Conservation (phyloP, 352 stramenopile species). For the Phytophthora fragariaefolia region DNA sequence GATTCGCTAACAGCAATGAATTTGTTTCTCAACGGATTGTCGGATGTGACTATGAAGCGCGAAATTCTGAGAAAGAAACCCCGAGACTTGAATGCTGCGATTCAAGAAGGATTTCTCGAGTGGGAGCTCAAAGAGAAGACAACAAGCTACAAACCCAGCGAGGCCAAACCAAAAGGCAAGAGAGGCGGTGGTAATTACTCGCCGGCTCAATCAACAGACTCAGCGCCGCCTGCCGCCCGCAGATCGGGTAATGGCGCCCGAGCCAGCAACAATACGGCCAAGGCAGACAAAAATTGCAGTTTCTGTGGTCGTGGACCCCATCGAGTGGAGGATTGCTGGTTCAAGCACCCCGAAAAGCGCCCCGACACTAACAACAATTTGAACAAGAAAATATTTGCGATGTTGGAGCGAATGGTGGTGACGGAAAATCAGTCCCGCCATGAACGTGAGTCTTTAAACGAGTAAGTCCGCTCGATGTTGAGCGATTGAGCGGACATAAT, state of each 20-base stretch:
- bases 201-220: background rate
- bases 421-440: background rate
- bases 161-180: constrained; percentile 6
- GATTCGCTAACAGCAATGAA: constrained; percentile 19
- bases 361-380: constrained; percentile 1
- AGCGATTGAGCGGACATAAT: constrained; percentile 4
- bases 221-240: background rate
- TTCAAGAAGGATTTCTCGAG: constrained; percentile 18
- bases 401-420: background rate
- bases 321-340: constrained; percentile 2
- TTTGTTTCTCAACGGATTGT: constrained; percentile 24
- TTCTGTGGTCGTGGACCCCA: background rate
- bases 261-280: background rate
- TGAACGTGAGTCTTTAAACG: background rate
- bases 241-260: background rate
- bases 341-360: constrained; percentile 9
- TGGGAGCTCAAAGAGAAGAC: constrained; percentile 11
- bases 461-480: background rate
- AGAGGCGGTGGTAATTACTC: background rate
- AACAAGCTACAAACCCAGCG: background rate
- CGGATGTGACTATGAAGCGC: constrained; percentile 10
- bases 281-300: constrained; percentile 2
- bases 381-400: constrained; percentile 1
- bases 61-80: constrained; percentile 18
- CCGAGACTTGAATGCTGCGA: constrained; percentile 1